Conservation (phyloP, 768 basidiomycete genomes). For the Daedalea quercina region DNA sequence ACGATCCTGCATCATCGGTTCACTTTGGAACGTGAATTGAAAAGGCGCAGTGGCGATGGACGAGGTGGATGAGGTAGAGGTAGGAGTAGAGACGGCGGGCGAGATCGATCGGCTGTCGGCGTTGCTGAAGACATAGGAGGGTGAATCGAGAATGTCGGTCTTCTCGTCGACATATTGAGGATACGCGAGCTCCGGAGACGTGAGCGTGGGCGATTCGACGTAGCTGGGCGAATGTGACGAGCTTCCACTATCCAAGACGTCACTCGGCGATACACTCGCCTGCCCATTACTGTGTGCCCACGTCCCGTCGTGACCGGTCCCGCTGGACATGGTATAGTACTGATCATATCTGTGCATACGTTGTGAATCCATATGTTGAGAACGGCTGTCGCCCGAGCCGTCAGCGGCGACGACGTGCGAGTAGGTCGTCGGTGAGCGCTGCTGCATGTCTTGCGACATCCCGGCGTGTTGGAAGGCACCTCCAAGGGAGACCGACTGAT, state of each 20-base stretch:
- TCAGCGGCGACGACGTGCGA: constrained; percentile 27
- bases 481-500: constrained; percentile 34
- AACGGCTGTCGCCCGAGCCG: constrained; percentile 16
- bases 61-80: constrained; percentile 48
- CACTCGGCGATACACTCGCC: constrained; percentile 29
- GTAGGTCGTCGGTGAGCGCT: constrained; percentile 41
- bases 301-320: constrained; percentile 20
- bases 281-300: constrained; percentile 24
- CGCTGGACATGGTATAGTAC: constrained; percentile 38
- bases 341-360: constrained; percentile 46
- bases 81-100: constrained; percentile 56
- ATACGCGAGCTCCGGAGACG: constrained; percentile 42
- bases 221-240: constrained; percentile 49
- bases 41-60: constrained; percentile 52
- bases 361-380: constrained; percentile 30
- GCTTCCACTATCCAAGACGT: constrained; percentile 32
- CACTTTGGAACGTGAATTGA: constrained; percentile 58
- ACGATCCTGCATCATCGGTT: constrained; percentile 44
- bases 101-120: constrained; percentile 67
- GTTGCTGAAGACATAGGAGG: constrained; percentile 50
- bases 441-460: constrained; percentile 32
- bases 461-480: constrained; percentile 38
- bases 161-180: constrained; percentile 49
- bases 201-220: constrained; percentile 48
- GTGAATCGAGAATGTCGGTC: constrained; percentile 42